Percentiles rank a stretch among this genome's conserved stretches.
Evolutionary conservation across 2,329 filamentous ascomycete species (phyloP).

Genomic region (Aureobasidium melanogenum): DNA sequence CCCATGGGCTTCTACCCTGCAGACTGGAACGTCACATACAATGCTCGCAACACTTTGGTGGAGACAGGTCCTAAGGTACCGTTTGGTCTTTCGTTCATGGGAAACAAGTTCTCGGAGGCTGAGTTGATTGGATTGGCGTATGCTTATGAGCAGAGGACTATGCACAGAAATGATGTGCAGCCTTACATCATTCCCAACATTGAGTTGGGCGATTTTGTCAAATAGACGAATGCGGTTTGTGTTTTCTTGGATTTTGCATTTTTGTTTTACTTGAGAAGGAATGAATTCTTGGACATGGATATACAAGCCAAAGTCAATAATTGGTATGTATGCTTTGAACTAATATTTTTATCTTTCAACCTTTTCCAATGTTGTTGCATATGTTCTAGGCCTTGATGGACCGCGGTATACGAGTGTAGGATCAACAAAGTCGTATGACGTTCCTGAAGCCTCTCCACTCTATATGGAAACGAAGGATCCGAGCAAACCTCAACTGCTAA

Average conservation of each 20-base stretch:
- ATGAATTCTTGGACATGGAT: too few relatives aligned
- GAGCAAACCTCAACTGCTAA: too few relatives aligned
- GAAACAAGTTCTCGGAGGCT: constrained; percentile 52
- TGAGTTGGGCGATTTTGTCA: constrained; percentile 39
- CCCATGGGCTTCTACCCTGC: constrained; percentile 50
- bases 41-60: constrained; percentile 44
- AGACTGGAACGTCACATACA: constrained; percentile 38
- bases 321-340: too few relatives aligned
- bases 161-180: constrained; percentile 37
- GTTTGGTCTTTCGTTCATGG: constrained; percentile 58
- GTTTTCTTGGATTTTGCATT: not conserved
- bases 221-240: not conserved
- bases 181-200: constrained; percentile 41
- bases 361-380: too few relatives aligned
- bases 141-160: constrained; percentile 57
- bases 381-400: too few relatives aligned
- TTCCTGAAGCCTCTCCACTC: too few relatives aligned
- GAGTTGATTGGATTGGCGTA: constrained; percentile 56
- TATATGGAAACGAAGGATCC: too few relatives aligned
- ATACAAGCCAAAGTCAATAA: too few relatives aligned
- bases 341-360: too few relatives aligned
- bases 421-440: too few relatives aligned
- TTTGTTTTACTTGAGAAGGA: too few relatives aligned
- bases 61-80: constrained; percentile 45
- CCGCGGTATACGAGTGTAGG: too few relatives aligned